These are phyloP conservation scores for Kwoniella sp. DNA, from an alignment of 768 basidiomycete genomes.

Conservation along the genomic window DNA sequence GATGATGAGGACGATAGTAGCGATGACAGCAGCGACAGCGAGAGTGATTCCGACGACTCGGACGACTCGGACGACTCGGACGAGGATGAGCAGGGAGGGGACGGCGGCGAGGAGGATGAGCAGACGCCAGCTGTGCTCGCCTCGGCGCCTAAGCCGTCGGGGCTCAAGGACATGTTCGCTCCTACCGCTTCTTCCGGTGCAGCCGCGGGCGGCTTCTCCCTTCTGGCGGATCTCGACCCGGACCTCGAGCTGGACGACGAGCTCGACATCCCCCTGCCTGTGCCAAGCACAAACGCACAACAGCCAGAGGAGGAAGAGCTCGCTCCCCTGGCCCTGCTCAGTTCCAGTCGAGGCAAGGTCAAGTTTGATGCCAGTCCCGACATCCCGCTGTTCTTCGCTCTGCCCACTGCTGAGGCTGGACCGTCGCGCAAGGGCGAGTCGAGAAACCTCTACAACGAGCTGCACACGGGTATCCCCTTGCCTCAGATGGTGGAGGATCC, in stretches of 20 bases:
- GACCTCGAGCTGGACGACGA: conserved; percentile 45
- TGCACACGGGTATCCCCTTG: conserved; percentile 1
- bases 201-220: conserved; percentile 33
- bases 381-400: conserved; percentile 40
- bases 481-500: not conserved
- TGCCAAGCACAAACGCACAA: not conserved
- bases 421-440: conserved; percentile 7
- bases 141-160: conserved; percentile 4
- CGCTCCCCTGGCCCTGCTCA: conserved; percentile 2
- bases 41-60: conserved; percentile 1
- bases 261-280: conserved; percentile 32
- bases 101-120: conserved; percentile 3
- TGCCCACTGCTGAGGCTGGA: conserved; percentile 5
- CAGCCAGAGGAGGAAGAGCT: conserved; percentile 1
- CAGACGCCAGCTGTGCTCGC: conserved; percentile 1
- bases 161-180: conserved; percentile 22
- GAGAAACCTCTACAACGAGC: conserved; percentile 6
- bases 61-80: conserved; percentile 1
- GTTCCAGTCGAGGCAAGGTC: conserved; percentile 5
- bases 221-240: conserved; percentile 37
- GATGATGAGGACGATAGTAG: conserved; percentile 9
- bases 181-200: conserved; percentile 7
- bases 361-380: conserved; percentile 28
- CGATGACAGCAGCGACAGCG: conserved; percentile 2
- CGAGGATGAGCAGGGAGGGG: conserved; percentile 10